phyloP scores from a whole-genome alignment of 192 early-diverging fungal genomes.

The Diversispora eburnea region DNA sequence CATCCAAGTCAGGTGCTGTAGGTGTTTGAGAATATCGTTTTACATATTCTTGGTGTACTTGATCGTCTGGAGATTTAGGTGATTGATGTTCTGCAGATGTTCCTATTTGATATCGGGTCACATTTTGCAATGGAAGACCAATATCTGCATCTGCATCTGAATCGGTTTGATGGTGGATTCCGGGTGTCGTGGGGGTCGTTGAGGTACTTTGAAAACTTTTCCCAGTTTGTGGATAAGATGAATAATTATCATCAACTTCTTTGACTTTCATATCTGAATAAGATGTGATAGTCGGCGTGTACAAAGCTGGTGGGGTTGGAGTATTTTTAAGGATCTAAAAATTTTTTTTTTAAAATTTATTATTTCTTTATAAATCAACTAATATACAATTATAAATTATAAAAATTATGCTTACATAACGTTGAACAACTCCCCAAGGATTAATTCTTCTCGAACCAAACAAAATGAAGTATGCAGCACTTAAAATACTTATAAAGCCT shows the following conservation, averaged over 20 bases:
- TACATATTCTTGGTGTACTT: background rate
- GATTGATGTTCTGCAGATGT: background rate
- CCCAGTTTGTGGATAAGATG: background rate
- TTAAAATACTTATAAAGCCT: conserved; percentile 22
- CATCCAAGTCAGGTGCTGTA: background rate
- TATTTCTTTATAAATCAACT: too few species aligned
- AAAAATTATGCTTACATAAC: conserved; percentile 3
- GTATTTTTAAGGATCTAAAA: conserved; percentile 8
- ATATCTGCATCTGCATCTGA: background rate
- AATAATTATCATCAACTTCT: too few species aligned
- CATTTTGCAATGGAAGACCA: background rate
- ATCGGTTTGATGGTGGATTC: too few species aligned
- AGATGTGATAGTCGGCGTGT: background rate
- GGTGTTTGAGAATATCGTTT: background rate
- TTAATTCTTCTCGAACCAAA: conserved; percentile 9
- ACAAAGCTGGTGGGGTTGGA: conserved; percentile 8
- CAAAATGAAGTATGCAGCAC: conserved; percentile 19
- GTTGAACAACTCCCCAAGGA: conserved; percentile 28
- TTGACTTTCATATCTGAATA: background rate
- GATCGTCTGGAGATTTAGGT: background rate
- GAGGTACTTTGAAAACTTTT: background rate
- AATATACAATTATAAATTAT: background rate
- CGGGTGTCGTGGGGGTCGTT: background rate
- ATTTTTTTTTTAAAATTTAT: too few species aligned
- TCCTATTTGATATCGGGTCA: background rate